Percentiles rank a stretch among this genome's conserved stretches.
Conservation (phyloP, 106 monocot species). For the Platanthera guangdongensis region DNA sequence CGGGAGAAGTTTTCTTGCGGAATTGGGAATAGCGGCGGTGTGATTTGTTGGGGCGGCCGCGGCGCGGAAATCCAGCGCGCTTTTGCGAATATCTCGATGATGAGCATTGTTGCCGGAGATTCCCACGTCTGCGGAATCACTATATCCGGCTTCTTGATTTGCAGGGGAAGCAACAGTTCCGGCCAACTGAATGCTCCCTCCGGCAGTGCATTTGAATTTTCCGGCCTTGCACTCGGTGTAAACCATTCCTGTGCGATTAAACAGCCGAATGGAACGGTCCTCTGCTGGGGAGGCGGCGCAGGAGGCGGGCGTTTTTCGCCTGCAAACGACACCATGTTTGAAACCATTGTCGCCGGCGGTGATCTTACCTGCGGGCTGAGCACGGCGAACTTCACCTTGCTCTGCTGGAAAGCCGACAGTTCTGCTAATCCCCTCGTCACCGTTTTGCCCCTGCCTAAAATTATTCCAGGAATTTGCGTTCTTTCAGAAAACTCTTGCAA, state of each 20-base stretch:
- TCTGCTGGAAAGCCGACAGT: constrained; percentile 50
- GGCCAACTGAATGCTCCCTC: constrained; percentile 23
- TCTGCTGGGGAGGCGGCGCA: constrained; percentile 59
- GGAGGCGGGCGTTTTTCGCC: constrained; percentile 8
- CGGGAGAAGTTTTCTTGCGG: constrained; percentile 68
- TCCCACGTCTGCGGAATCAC: constrained; percentile 55
- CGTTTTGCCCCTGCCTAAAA: constrained; percentile 20
- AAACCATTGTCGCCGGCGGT: constrained; percentile 54
- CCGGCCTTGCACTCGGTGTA: constrained; percentile 45
- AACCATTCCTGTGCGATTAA: constrained; percentile 59
- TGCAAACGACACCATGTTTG: constrained; percentile 27
- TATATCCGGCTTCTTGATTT: constrained; percentile 26
- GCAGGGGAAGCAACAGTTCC: constrained; percentile 36
- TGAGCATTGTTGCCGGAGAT: constrained; percentile 52
- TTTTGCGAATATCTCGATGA: constrained; percentile 38
- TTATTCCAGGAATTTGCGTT: constrained; percentile 67
- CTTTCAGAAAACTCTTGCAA: constrained; percentile 15
- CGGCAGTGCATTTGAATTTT: constrained; percentile 24
- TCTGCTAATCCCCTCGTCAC: constrained; percentile 8
- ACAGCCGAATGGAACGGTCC: constrained; percentile 31
- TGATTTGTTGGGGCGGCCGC: constrained; percentile 51
- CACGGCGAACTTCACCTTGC: constrained; percentile 38
- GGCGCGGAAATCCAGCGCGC: constrained; percentile 14
- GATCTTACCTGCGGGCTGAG: constrained; percentile 72
- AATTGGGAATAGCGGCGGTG: constrained; percentile 18